Percentiles rank a stretch among this genome's conserved stretches.
phyloP scores from a whole-genome alignment of 192 early-diverging fungal species.

The Podila clonocystis region DNA sequence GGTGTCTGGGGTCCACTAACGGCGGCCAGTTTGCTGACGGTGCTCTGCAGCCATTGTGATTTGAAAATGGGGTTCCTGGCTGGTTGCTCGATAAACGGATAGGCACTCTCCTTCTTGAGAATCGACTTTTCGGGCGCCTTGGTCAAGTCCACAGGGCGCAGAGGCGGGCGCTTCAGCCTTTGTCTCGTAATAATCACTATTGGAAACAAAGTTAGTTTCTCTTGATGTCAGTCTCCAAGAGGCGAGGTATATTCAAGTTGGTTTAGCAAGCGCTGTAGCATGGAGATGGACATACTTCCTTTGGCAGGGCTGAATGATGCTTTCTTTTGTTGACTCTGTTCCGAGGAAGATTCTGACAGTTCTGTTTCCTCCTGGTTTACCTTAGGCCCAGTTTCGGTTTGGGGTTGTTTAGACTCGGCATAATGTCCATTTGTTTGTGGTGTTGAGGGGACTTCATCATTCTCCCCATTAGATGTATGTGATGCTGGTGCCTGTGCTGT shows the following conservation, averaged over 20 bases:
- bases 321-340: background rate
- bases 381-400: too few species aligned
- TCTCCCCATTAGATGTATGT: background rate
- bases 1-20: conserved; percentile 41
- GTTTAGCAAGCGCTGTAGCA: background rate
- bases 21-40: conserved; percentile 45
- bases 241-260: too few species aligned
- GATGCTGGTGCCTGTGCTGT: background rate
- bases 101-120: conserved; percentile 44
- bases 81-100: conserved; percentile 45
- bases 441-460: background rate
- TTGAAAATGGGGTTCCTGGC: conserved; percentile 42
- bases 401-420: background rate
- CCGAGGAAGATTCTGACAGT: background rate
- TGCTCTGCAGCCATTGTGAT: conserved; percentile 49
- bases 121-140: conserved; percentile 34
- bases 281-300: background rate
- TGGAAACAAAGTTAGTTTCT: too few species aligned
- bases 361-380: too few species aligned
- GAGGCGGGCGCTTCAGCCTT: conserved; percentile 33
- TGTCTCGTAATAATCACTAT: conserved; percentile 6
- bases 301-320: background rate
- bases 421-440: background rate
- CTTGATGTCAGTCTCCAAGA: too few species aligned
- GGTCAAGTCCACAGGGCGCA: conserved; percentile 29